phyloP scores from a whole-genome alignment of 2,329 filamentous ascomycete genomes.

The Fusarium nygamai region DNA sequence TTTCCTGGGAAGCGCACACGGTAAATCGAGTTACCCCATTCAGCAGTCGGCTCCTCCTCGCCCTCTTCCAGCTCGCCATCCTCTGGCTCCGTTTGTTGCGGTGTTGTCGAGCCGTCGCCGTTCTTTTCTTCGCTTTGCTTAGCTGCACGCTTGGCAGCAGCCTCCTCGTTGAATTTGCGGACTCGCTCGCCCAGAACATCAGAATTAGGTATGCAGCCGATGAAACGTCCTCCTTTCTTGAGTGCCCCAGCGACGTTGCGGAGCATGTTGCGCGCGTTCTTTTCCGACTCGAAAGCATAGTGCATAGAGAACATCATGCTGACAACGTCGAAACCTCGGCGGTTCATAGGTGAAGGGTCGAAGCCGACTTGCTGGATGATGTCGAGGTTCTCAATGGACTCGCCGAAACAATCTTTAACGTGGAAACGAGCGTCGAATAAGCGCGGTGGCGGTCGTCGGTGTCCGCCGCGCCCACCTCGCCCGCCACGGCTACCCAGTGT shows the following conservation, averaged over 20 bases:
- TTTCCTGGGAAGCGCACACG: constrained; percentile 86
- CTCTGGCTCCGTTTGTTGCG: constrained; percentile 45
- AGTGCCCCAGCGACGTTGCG: constrained; percentile 89
- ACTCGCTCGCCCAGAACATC: constrained; percentile 86
- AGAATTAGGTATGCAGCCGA: constrained; percentile 97
- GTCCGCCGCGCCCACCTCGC: constrained; percentile 63
- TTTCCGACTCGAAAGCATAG: constrained; percentile 95
- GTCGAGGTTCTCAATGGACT: constrained; percentile 81
- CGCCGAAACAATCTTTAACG: constrained; percentile 91
- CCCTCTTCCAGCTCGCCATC: constrained; percentile 68
- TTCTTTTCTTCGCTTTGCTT: constrained; percentile 32
- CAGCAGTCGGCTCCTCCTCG: constrained; percentile 71
- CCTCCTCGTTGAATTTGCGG: constrained; percentile 74
- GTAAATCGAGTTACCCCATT: constrained; percentile 96
- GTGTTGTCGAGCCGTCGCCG: constrained; percentile 36
- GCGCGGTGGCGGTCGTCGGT: constrained; percentile 60
- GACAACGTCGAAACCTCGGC: constrained; percentile 92
- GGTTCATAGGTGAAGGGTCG: constrained; percentile 76
- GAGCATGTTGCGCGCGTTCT: constrained; percentile 90
- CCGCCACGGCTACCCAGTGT: constrained; percentile 72
- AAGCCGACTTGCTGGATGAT: constrained; percentile 90
- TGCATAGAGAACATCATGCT: constrained; percentile 99
- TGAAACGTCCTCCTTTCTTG: constrained; percentile 93
- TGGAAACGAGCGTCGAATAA: constrained; percentile 89
- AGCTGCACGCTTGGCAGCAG: constrained; percentile 49